Percentiles rank a stretch among this genome's conserved stretches.
phyloP scores from a whole-genome alignment of 2,329 filamentous ascomycete species.

The Trichophyton benhamiae region DNA sequence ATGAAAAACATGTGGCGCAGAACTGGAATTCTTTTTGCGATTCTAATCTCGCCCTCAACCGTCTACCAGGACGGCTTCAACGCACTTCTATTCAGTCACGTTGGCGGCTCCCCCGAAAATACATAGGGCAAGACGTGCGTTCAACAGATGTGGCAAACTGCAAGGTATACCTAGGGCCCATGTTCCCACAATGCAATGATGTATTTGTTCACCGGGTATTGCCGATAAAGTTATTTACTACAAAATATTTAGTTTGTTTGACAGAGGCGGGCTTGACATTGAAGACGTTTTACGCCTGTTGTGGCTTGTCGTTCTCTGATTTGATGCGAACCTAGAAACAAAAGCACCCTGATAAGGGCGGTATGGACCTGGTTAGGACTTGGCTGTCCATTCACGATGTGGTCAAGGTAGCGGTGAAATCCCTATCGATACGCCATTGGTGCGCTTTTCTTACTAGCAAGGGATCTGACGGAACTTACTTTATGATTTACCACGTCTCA shows the following conservation, averaged over 20 bases:
- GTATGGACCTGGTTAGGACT: neutral
- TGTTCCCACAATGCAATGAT: neutral
- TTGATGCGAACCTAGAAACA: neutral
- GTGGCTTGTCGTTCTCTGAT: neutral
- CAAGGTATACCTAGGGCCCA: neutral
- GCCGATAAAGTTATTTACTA: neutral
- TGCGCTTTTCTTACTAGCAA: neutral
- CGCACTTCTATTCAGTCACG: neutral
- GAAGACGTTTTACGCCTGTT: neutral
- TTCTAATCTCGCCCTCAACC: neutral
- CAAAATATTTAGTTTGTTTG: neutral
- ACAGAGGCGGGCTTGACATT: neutral
- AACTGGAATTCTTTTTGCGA: neutral
- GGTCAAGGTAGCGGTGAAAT: slow-evolving; percentile 1
- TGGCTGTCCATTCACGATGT: neutral
- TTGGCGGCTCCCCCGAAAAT: neutral
- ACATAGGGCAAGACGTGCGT: neutral
- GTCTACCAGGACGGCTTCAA: neutral
- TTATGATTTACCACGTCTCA: neutral
- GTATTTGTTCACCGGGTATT: neutral
- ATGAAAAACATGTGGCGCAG: neutral
- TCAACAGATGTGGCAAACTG: neutral
- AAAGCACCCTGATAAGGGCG: neutral
- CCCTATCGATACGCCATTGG: neutral
- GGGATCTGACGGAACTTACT: neutral